Base-by-base conservation (phyloP, 257 asterid genomes). In the Agastache rugosa region DNA sequence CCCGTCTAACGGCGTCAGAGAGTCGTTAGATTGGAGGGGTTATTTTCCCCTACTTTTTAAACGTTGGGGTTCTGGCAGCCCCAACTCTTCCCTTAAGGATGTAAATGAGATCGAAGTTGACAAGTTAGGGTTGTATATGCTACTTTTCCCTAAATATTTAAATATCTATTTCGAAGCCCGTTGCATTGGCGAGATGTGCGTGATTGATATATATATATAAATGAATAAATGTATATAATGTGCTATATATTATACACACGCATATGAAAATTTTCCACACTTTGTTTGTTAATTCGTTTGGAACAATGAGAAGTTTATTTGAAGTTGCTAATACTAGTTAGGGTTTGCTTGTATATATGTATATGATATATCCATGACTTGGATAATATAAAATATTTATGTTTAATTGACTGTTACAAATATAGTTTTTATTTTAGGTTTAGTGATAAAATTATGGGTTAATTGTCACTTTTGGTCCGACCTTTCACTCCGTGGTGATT, bases 301-400 rank as follows among this genome's bases (percentile, higher is more conserved):
- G 17, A 11, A 41, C 11, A 14, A 12, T 17, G 19, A 41, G 35
- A 64, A 20, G 37, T 64, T 64, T 64, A 41, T 64, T 41, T 42
- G 54, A 41, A 64, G 35, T 39, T 63, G 53, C n/a, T 39, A 29
- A 1, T 22, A 56, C 3, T 11, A 11, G 12, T 58, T 11, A 15
- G 44, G 44, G 44, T 60, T 27, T 60, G 27, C 48, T 47, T 63
- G 69, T 20, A 5, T 62, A n/a, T n/a, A n/a, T n/a, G n/a, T n/a
- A n/a, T n/a, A n/a, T n/a, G n/a, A n/a, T n/a, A n/a, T n/a, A 35
- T 63, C 48, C 15, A 9, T 63, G 51, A 37, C 51, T 37, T 1
- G 16, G 69, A 20, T 63, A 59, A 2, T 29, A 58, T 27, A 39
- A 39, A 39, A n/a, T 11, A 63, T 11, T 11, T 20, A 39, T 3